phyloP scores from a whole-genome alignment of 495 filamentous ascomycete genomes.

The Xylaria acuta region DNA sequence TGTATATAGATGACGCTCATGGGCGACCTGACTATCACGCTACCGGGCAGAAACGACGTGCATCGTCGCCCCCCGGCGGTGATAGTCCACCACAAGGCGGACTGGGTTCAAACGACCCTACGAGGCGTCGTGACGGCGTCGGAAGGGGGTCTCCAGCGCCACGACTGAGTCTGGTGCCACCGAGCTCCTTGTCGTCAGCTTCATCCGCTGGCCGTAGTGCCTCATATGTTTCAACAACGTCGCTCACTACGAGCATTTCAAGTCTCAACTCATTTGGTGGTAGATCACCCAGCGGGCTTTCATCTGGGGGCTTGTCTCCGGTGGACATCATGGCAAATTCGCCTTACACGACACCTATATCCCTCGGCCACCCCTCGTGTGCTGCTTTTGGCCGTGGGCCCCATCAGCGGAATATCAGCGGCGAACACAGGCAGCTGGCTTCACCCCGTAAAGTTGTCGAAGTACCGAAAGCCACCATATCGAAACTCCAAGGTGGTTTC shows the following conservation, averaged over 20 bases:
- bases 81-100: conserved; percentile 65
- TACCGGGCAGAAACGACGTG: conserved; percentile 74
- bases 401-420: conserved; percentile 55
- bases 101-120: conserved; percentile 67
- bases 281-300: conserved; percentile 74
- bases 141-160: conserved; percentile 65
- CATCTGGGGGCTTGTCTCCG: conserved; percentile 64
- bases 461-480: conserved; percentile 48
- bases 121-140: conserved; percentile 68
- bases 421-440: conserved; percentile 50
- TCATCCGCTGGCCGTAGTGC: conserved; percentile 75
- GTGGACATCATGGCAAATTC: conserved; percentile 61
- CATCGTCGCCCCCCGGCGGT: conserved; percentile 80
- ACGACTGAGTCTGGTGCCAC: conserved; percentile 63
- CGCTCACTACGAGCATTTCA: conserved; percentile 71
- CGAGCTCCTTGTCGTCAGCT: conserved; percentile 73
- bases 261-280: conserved; percentile 75
- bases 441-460: conserved; percentile 57
- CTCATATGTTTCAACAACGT: conserved; percentile 75
- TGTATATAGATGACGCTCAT: conserved; percentile 63
- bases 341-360: conserved; percentile 64
- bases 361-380: conserved; percentile 67
- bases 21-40: conserved; percentile 44
- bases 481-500: conserved; percentile 56
- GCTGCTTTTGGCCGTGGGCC: conserved; percentile 53